Evolutionary conservation across 257 asterid genomes (phyloP).

Genomic region (Penstemon newberryi): DNA sequence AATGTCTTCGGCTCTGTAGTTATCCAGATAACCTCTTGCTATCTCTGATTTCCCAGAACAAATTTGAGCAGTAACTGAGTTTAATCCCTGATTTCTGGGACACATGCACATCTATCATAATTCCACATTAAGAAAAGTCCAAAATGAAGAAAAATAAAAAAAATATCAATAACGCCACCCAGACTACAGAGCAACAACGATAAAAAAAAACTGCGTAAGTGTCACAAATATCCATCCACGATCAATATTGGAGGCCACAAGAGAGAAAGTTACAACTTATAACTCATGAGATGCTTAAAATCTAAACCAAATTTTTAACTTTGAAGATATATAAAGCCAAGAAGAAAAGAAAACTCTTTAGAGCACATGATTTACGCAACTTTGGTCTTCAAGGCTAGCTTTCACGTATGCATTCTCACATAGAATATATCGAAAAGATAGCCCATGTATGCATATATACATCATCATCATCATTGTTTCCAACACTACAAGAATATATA

Average conservation of each 20-base stretch:
- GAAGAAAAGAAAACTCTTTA: not conserved
- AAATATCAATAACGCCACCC: not conserved
- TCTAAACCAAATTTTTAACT: not conserved
- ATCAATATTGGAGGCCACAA: not conserved
- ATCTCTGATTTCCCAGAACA: constrained; percentile 36
- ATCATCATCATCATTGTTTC: not conserved
- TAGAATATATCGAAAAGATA: not conserved
- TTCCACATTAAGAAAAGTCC: not conserved
- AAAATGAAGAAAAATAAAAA: constrained; percentile 1
- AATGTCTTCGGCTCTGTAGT: constrained; percentile 30
- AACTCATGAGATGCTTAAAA: not conserved
- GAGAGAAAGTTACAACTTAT: not conserved
- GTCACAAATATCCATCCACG: not conserved
- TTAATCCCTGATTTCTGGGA: constrained; percentile 53
- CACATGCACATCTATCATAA: not conserved
- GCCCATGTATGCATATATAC: not conserved
- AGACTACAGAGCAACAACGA: not conserved
- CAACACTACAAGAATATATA: not conserved
- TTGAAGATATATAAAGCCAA: not conserved
- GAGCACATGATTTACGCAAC: not conserved
- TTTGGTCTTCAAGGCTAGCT: not conserved
- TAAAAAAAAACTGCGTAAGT: not conserved
- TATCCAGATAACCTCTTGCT: constrained; percentile 33
- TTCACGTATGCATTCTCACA: not conserved
- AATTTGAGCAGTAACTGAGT: constrained; percentile 33